Evolutionary conservation across 2,329 filamentous ascomycete species (phyloP), one percentile per base, ranked within the genome.

Genomic region (Aspergillus fumigatus): DNA sequence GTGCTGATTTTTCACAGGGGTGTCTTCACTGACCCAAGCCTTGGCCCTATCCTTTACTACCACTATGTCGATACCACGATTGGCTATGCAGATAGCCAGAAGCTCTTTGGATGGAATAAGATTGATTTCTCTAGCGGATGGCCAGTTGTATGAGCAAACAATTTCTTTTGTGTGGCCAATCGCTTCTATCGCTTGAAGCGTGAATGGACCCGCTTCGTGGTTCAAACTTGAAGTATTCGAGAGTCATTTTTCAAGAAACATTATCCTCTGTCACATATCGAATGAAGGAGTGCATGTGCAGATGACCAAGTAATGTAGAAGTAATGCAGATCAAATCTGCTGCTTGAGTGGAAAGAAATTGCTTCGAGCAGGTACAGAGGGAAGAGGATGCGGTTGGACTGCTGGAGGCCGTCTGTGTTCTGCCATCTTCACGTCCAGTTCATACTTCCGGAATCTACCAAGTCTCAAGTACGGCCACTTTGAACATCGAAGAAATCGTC

Each of bases 21-120:
- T 23, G 57, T 65, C 14, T 59, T 58, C 40, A 59, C 50, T 1
- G 60, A 65, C 27, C 65, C 70, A 0, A 65, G 55, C 0, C 59
- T 72, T 9, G 82, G 82, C 2, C 75, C 79, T 14, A 75, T 86
- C 9, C 71, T 86, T 4, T 85, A 85, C 67, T 85, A 86, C 63
- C 82, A 86, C 62, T 85, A 85, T 63, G 70, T 82, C 3, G 73
- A 84, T 61, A 82, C 77, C 0, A 74, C 69, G 2, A 75, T 82
- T 60, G 80, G 80, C 1, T 76, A 80, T 52, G 73, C 67, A 0
- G 80, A 83, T 62, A 74, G 69, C 2, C 57, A 74, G 43, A 75
- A 75, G 48, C 61, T 70, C 29, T 77, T 79, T 62, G 76, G 77
- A 14, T 78, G 75, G 74, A 79, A 78, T 57, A 62, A 56, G 5